phyloP scores from a whole-genome alignment of 208 protist species.

The Porcisia hertigi region DNA sequence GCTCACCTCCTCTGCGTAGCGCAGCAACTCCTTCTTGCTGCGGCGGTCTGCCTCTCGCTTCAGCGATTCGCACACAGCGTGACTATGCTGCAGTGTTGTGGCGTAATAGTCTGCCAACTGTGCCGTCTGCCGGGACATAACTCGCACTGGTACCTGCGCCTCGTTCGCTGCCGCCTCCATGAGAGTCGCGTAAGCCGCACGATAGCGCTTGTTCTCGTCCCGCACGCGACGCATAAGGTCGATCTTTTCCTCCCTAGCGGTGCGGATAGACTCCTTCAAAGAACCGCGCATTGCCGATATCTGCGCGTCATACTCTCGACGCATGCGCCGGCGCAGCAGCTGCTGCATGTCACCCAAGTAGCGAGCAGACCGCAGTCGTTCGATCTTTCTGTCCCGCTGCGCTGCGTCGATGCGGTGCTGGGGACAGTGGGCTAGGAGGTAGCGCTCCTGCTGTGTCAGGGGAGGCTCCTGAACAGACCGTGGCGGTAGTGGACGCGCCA shows the following conservation, averaged over 20 bases:
- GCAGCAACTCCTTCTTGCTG: slow-evolving; percentile 58
- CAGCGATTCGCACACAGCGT: slow-evolving; percentile 64
- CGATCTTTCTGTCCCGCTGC: slow-evolving; percentile 79
- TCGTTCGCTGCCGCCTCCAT: slow-evolving; percentile 76
- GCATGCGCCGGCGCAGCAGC: slow-evolving; percentile 67
- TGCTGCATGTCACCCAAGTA: slow-evolving; percentile 75
- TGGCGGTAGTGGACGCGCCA: neutral
- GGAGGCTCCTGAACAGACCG: slow-evolving; percentile 37
- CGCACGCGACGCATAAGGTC: slow-evolving; percentile 62
- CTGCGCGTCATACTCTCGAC: slow-evolving; percentile 54
- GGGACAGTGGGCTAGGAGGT: slow-evolving; percentile 52
- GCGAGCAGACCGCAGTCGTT: slow-evolving; percentile 66
- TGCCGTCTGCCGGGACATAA: slow-evolving; percentile 73
- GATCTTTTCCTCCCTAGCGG: slow-evolving; percentile 35
- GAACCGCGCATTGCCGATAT: slow-evolving; percentile 50
- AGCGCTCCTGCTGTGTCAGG: slow-evolving; percentile 48
- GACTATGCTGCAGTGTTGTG: slow-evolving; percentile 66
- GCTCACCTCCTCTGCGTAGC: slow-evolving; percentile 68
- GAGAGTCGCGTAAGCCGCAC: slow-evolving; percentile 64
- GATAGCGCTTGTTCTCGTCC: slow-evolving; percentile 83
- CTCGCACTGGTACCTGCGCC: slow-evolving; percentile 48
- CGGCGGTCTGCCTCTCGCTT: slow-evolving; percentile 60
- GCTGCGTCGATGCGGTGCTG: slow-evolving; percentile 51
- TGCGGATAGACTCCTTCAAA: slow-evolving; percentile 37
- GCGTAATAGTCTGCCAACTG: slow-evolving; percentile 72